Base-by-base conservation (phyloP, 2,329 filamentous ascomycete genomes). In the Colletotrichum liriopes region DNA sequence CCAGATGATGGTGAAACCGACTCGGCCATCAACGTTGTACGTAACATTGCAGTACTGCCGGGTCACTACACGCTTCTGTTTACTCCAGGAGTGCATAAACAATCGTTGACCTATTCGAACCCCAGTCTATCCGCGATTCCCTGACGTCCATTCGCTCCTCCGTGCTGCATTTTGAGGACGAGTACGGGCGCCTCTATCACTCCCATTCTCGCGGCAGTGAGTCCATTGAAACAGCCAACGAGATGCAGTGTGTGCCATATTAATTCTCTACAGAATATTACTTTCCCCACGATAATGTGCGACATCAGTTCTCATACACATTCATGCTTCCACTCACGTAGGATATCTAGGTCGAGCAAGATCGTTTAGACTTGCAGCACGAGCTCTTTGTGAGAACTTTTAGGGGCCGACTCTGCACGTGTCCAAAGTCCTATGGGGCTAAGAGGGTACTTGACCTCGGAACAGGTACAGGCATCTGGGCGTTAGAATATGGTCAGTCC, bases 341-440 rank as follows among this genome's bases (percentile, higher is more conserved):
- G 0, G 23, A 52, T 39, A 20, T 1, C 11, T 37, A 71, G 68
- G 58, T 62, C 3, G 68, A 71, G 51, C 68, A 71, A 71, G 68
- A 71, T 11, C 56, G 68, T 5, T 55, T 70, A 77, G 81, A 84
- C 65, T 71, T 84, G 1, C 82, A 84, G 74, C 82, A 84, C 64
- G 78, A 82, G 43, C 73, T 83, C 0, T 82, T 81, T 43, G 51
- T 74, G 0, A 73, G 83, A 5, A 83, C 81, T 0, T 75, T 82
- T 7, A 76, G 78, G 2, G 78, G 78, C 3, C 78, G 79, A 20
- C 75, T 83, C 0, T 80, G 74, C 49, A 63, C 77, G 0, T 77
- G 75, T 2, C 82, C 82, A 0, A 75, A 74, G 16, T 71, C 77
- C 8, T 51, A 66, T 1, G 71, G 73, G 5, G 55, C 73, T 1